Conservation (phyloP, 2,329 filamentous ascomycete species). For the Fusarium avenaceum region DNA sequence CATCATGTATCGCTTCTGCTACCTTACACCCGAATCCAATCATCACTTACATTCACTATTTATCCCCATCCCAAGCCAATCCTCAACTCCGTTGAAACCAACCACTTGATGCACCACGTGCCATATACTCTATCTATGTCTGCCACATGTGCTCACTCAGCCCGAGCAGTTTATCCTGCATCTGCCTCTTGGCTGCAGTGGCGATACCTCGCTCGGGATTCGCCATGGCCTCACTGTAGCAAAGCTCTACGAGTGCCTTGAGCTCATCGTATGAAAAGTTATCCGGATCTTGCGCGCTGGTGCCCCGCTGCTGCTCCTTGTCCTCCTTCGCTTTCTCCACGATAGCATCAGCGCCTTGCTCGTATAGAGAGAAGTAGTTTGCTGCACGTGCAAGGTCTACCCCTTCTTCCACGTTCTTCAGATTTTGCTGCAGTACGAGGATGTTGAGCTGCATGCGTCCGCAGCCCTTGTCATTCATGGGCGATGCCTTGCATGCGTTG, state of each 20-base stretch:
- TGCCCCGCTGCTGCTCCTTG: constrained; percentile 54
- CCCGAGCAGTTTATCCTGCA: constrained; percentile 77
- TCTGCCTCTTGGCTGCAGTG: constrained; percentile 74
- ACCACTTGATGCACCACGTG: constrained; percentile 3
- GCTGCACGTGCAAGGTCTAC: constrained; percentile 74
- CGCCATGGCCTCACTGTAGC: constrained; percentile 75
- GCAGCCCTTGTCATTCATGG: constrained; percentile 87
- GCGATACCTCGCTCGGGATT: constrained; percentile 77
- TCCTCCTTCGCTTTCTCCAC: constrained; percentile 71
- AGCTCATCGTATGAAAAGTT: constrained; percentile 75
- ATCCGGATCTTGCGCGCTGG: constrained; percentile 54
- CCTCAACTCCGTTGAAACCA: constrained; percentile 30
- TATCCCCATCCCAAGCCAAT: constrained; percentile 20
- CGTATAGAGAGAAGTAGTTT: constrained; percentile 78
- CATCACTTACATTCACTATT: constrained; percentile 4
- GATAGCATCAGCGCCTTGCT: constrained; percentile 73
- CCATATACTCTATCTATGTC: constrained; percentile 46
- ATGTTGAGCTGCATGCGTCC: constrained; percentile 95
- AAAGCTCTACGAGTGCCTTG: constrained; percentile 74
- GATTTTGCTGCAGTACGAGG: constrained; percentile 93
- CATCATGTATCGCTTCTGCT: constrained; percentile 17
- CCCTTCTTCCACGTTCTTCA: constrained; percentile 88
- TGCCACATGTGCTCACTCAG: constrained; percentile 82
- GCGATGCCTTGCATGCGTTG: constrained; percentile 77
- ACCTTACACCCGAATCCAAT: constrained; percentile 7